Evolutionary conservation across 352 stramenopile genomes (phyloP).

Genomic region (Aphanomyces astaci): DNA sequence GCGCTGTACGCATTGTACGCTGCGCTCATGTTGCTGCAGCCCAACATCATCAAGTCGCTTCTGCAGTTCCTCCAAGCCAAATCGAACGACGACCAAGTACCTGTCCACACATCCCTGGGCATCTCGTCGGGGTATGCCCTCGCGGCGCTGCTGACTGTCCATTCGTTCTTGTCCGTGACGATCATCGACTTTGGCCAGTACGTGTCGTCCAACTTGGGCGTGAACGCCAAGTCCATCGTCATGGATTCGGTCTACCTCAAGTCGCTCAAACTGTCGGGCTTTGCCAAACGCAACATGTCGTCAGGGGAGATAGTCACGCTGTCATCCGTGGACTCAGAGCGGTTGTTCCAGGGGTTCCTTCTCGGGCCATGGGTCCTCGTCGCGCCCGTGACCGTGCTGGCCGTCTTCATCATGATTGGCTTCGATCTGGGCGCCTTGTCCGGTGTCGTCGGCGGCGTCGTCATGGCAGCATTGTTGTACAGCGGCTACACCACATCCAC

Average conservation of each 20-base stretch:
- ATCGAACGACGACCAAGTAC: constrained; percentile 13
- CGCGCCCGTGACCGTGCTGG: constrained; percentile 37
- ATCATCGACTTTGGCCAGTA: constrained; percentile 45
- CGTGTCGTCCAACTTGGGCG: constrained; percentile 36
- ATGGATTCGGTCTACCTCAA: constrained; percentile 60
- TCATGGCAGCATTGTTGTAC: neutral
- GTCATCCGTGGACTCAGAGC: constrained; percentile 42
- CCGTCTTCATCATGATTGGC: constrained; percentile 39
- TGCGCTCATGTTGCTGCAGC: constrained; percentile 37
- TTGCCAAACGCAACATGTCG: constrained; percentile 40
- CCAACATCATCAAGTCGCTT: constrained; percentile 52
- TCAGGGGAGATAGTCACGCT: constrained; percentile 52
- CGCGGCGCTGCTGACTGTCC: constrained; percentile 31
- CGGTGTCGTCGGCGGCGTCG: constrained; percentile 1
- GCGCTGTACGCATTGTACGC: constrained; percentile 33
- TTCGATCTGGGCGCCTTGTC: constrained; percentile 31
- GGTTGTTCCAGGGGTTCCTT: constrained; percentile 43
- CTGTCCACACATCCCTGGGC: constrained; percentile 32
- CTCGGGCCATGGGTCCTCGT: constrained; percentile 40
- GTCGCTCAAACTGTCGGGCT: constrained; percentile 38
- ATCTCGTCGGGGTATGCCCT: constrained; percentile 45
- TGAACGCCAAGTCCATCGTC: constrained; percentile 45
- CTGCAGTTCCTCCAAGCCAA: constrained; percentile 33
- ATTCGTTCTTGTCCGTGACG: constrained; percentile 39
- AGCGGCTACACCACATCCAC: neutral